Conservation (phyloP, 23 red algal species). For the Gracilaria caudata region DNA sequence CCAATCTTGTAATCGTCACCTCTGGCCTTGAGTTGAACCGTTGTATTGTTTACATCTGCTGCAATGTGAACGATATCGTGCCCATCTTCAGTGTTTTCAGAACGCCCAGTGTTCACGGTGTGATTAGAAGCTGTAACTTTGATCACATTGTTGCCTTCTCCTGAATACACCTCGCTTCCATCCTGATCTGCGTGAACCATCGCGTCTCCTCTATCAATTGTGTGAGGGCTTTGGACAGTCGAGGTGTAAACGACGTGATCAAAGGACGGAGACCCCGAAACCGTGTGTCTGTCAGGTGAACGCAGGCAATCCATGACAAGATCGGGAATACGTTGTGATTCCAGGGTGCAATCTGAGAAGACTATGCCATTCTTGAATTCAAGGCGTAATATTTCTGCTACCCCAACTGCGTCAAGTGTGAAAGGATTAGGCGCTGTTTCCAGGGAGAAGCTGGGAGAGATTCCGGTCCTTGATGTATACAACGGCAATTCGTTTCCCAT, state of each 20-base stretch:
- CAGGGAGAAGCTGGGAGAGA: not conserved
- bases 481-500: not conserved
- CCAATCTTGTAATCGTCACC: not conserved
- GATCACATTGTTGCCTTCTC: constrained; percentile 11
- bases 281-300: not conserved
- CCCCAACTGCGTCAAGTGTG: not conserved
- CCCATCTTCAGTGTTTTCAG: not conserved
- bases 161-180: not conserved
- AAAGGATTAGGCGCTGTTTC: not conserved
- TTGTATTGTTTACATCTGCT: not conserved
- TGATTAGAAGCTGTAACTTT: constrained; percentile 1
- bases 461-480: constrained; percentile 4
- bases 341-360: not conserved
- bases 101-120: constrained; percentile 15
- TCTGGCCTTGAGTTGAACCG: not conserved
- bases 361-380: constrained; percentile 11
- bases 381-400: not conserved
- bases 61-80: constrained; percentile 12
- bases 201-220: not conserved
- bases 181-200: not conserved
- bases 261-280: not conserved
- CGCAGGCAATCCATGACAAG: constrained; percentile 14
- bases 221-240: not conserved
- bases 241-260: not conserved
- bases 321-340: not conserved